Base-by-base conservation (phyloP, 2,329 filamentous ascomycete species). In the Geosmithia flava region DNA sequence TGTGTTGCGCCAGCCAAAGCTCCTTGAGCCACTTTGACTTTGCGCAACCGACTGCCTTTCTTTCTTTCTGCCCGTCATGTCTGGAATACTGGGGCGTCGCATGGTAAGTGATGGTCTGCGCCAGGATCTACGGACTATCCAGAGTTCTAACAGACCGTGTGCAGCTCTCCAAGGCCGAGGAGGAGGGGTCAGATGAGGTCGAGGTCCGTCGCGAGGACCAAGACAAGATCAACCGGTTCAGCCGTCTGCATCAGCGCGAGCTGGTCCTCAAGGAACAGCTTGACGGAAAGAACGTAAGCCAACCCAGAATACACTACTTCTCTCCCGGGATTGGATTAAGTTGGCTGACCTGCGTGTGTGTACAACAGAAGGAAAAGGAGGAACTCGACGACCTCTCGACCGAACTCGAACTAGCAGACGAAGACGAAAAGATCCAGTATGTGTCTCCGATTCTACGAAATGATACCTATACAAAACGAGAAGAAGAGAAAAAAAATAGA, bases 161-260 rank as follows among this genome's bases (percentile, higher is more conserved):
- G 20, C 60, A 97, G 93, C 84, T 98, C 56, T 88, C 87, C 44
- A 94, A 88, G 62, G 91, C 95, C 64, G 91, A 97, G 59, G 93
- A 98, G 68, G 83, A 81, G 50, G 74, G 81, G 19, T 77, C 80
- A 52, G 85, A 93, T 55, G 93, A 98, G 62, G 84, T 89, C 58
- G 87, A 96, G 67, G 93, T 98, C 50, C 86, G 93, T 51, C 85
- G 90, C 60, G 90, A 97, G 65, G 93, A 98, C 64, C 93, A 98
- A 67, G 90, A 97, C 70, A 95, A 93, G 70, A 98, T 98, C 79
- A 98, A 98, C 70, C 84, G 82, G 54, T 98, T 98, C 74, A 96
- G 90, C 66, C 83, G 89, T 43, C 74, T 98, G 53, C 93, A 98
- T 65, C 88, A 94, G 63, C 84, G 87, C 47, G 86, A 95, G 63